phyloP scores from a whole-genome alignment of 129 eudicot genomes.

The Saposhnikovia divaricata region DNA sequence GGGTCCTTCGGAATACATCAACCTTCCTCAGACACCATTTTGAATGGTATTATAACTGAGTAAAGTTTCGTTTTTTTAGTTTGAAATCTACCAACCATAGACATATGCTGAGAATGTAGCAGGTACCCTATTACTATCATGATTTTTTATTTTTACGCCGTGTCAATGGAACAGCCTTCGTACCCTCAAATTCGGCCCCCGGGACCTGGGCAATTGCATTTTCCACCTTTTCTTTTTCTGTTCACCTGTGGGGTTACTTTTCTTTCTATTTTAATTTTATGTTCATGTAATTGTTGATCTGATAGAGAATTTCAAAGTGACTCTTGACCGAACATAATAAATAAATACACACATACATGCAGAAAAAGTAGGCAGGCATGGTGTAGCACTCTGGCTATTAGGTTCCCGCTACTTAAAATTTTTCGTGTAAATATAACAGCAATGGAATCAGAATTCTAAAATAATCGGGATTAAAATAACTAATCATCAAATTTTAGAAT shows the following conservation, averaged over 20 bases:
- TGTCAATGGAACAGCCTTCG: not conserved
- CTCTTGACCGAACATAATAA: not conserved
- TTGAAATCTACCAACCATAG: conserved; percentile 2
- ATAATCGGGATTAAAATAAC: too few species aligned
- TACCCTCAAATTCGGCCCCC: not conserved
- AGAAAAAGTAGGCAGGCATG: not conserved
- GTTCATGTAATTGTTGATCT: not conserved
- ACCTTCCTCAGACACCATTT: too few species aligned
- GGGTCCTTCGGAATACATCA: too few species aligned
- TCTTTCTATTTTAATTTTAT: not conserved
- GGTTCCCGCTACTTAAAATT: not conserved
- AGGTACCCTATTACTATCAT: not conserved
- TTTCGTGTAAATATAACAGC: not conserved
- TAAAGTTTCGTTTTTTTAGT: too few species aligned
- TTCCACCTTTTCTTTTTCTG: not conserved
- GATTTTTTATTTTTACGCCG: not conserved
- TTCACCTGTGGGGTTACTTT: not conserved
- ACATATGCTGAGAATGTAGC: not conserved
- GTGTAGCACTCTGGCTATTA: not conserved
- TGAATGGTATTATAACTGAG: too few species aligned
- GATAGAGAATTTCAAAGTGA: not conserved
- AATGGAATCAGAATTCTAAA: too few species aligned
- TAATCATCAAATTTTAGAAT: too few species aligned
- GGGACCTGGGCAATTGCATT: not conserved
- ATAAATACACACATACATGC: not conserved